Evolutionary conservation across 2,329 filamentous ascomycete species (phyloP).

Genomic region (Dendryphion nanum): DNA sequence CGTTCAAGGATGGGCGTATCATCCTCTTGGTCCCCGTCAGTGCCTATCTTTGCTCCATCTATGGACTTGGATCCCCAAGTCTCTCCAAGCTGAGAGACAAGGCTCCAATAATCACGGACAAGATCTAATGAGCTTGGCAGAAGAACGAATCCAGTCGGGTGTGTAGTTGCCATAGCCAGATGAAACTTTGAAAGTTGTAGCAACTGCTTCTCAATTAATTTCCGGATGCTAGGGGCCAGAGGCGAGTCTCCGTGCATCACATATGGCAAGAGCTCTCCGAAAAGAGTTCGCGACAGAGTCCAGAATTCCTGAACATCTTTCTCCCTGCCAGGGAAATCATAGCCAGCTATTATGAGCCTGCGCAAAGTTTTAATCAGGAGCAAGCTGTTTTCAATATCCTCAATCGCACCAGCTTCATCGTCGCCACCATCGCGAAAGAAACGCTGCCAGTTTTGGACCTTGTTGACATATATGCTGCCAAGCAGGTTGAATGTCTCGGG

Average conservation of each 20-base stretch:
- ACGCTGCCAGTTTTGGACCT: slow-evolving; percentile 66
- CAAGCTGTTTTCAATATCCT: slow-evolving; percentile 74
- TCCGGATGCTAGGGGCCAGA: slow-evolving; percentile 52
- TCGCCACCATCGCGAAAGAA: slow-evolving; percentile 59
- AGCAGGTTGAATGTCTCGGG: slow-evolving; percentile 83
- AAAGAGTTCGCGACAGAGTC: slow-evolving; percentile 70
- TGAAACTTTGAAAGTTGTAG: slow-evolving; percentile 91
- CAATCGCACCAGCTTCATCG: slow-evolving; percentile 58
- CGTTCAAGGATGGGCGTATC: slow-evolving; percentile 67
- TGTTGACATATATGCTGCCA: slow-evolving; percentile 72
- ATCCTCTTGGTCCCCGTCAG: slow-evolving; percentile 48
- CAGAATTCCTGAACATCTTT: slow-evolving; percentile 76
- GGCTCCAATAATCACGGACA: slow-evolving; percentile 79
- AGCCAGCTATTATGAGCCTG: slow-evolving; percentile 75
- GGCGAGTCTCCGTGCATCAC: slow-evolving; percentile 57
- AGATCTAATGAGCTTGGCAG: slow-evolving; percentile 78
- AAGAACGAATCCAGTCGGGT: slow-evolving; percentile 79
- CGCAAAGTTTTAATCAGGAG: slow-evolving; percentile 76
- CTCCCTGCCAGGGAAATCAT: slow-evolving; percentile 79
- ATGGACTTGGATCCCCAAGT: slow-evolving; percentile 60
- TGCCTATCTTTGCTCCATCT: slow-evolving; percentile 41
- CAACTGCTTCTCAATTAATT: slow-evolving; percentile 77
- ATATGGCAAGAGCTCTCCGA: slow-evolving; percentile 71
- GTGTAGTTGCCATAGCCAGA: slow-evolving; percentile 75
- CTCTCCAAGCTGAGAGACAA: slow-evolving; percentile 74